Conservation (phyloP, 176 grass and related monocot species). For the Typha latifolia region DNA sequence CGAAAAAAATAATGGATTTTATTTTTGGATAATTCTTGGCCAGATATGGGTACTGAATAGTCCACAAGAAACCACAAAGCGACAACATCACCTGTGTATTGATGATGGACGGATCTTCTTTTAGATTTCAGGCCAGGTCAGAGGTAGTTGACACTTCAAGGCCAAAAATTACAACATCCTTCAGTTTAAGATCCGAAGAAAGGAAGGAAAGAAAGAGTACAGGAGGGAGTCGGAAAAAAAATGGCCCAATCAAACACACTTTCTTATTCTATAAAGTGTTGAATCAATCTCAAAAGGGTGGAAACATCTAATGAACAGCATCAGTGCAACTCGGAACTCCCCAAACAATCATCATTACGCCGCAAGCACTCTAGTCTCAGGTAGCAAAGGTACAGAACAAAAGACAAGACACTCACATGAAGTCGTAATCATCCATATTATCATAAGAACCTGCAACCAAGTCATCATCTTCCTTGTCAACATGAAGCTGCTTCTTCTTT, state of each 20-base stretch:
- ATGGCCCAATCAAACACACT: neutral
- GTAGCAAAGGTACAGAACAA: neutral
- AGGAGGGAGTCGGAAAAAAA: too few species aligned
- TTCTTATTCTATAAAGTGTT: neutral
- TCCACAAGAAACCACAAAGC: too few species aligned
- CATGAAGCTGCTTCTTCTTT: slow-evolving; percentile 78
- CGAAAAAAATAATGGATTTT: too few species aligned
- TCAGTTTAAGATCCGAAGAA: too few species aligned
- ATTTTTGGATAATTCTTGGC: too few species aligned
- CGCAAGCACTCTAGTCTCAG: neutral
- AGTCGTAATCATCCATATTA: slow-evolving; percentile 53
- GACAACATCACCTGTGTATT: too few species aligned
- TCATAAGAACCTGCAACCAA: slow-evolving; percentile 41
- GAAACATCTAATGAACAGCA: neutral
- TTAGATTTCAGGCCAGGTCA: too few species aligned
- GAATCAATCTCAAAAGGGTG: neutral
- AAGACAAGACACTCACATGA: slow-evolving; percentile 46
- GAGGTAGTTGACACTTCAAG: too few species aligned
- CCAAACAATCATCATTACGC: neutral
- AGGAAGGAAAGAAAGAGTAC: too few species aligned
- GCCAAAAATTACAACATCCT: too few species aligned
- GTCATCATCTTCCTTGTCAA: slow-evolving; percentile 63
- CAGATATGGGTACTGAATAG: too few species aligned
- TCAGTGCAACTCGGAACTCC: neutral
- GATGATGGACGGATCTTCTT: too few species aligned